Base-by-base conservation (phyloP, 768 basidiomycete species). In the Boletus huronensis region DNA sequence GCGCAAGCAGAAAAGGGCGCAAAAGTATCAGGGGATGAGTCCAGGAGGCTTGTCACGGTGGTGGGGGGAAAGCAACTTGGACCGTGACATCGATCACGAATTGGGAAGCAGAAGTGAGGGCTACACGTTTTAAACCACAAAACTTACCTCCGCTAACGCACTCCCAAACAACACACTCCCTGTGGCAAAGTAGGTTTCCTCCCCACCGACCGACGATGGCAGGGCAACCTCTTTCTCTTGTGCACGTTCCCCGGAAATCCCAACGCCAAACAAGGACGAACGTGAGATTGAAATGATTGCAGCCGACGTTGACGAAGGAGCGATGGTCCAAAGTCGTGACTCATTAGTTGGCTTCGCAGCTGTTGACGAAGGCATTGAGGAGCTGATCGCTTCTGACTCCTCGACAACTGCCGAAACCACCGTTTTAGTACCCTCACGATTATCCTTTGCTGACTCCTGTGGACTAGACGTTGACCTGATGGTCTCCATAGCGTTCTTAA, bases 131-230 rank as follows among this genome's bases (percentile, higher is more conserved):
- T 25, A 26, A 32, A 48, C 48, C 28, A 58, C 44, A 48, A 44
- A 42, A 51, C 67, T 48, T 39, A 66, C 65, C 52, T 52, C 14
- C 16, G 42, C 6, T 10, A 48, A 42, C 5, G 52, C 31, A 46
- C 61, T 58, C 9, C 78, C 81, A 58, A 85, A 81, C 48, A 85
- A 66, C 11, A 76, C 62, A 67, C 80, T 83, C 40, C 61, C 60
- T 13, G 74, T 57, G 23, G 77, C 66, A 3, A 70, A 60, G 43
- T 55, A 58, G 13, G 41, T 7, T n/a, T 13, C 34, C 25, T 21
- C 34, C 29, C 29, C 43, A 42, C n/a, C 3, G 11, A 42, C 34
- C 21, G 21, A 48, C 31, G 53, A 46, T n/a, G 36, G 19, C 3
- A 8, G 21, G 11, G 28, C 23, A 9, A n/a, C 52, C 29, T 31